A percentile compares a stretch with the other conserved stretches of the same genome.
These are phyloP conservation scores for Fusarium drepaniforme DNA, from an alignment of 2,329 filamentous ascomycete genomes.

Conservation along the genomic window DNA sequence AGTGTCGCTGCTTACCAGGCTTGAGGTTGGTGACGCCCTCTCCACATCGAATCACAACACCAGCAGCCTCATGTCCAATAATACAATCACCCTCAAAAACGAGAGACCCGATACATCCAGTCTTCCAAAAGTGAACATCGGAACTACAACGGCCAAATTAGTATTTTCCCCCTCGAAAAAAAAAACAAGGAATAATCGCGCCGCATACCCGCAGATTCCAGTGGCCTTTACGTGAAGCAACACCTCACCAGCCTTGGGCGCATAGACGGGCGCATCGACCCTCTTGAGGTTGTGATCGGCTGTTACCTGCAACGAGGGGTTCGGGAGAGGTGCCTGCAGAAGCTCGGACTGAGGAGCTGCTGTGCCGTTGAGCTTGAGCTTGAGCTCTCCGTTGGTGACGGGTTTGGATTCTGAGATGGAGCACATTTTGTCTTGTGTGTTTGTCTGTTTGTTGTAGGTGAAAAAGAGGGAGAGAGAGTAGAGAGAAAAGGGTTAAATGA, in stretches of 20 bases:
- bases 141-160: constrained; percentile 56
- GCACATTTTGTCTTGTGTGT: constrained; percentile 27
- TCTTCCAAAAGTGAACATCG: constrained; percentile 77
- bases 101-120: constrained; percentile 72
- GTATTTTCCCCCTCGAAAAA: no score
- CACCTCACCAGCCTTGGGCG: constrained; percentile 66
- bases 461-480: background rate
- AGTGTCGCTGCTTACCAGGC: constrained; percentile 48
- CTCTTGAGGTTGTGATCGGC: constrained; percentile 70
- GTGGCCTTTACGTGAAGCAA: constrained; percentile 72
- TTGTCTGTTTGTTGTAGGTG: background rate
- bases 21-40: constrained; percentile 65
- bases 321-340: constrained; percentile 47
- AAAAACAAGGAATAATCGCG: background rate
- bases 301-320: constrained; percentile 58
- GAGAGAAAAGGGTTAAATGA: background rate
- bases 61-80: constrained; percentile 74
- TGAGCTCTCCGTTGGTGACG: constrained; percentile 28
- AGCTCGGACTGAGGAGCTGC: constrained; percentile 13
- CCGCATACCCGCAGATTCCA: constrained; percentile 70
- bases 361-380: constrained; percentile 27
- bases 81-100: constrained; percentile 73
- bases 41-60: constrained; percentile 69
- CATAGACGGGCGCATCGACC: constrained; percentile 67
- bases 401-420: constrained; percentile 35